A percentile compares a stretch with the other conserved stretches of the same genome.
Conservation (phyloP, 164 flowering plant genomes). For the Stephania cephalantha region DNA sequence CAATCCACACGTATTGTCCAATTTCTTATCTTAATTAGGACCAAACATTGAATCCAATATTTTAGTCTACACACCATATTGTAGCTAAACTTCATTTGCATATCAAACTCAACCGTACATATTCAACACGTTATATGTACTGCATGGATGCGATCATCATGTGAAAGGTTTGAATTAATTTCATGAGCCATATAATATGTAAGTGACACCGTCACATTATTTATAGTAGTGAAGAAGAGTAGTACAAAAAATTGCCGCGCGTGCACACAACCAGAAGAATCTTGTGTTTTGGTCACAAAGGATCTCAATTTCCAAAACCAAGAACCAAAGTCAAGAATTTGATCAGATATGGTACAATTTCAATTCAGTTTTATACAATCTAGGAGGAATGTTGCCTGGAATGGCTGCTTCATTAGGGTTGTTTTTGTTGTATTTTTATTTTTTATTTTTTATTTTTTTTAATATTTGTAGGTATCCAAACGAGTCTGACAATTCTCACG, state of each 20-base stretch:
- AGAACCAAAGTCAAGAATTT: neutral
- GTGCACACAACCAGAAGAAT: neutral
- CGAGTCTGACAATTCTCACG: too few relatives aligned
- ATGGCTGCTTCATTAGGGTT: neutral
- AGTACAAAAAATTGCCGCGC: neutral
- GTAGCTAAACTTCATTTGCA: neutral
- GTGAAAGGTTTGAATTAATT: neutral
- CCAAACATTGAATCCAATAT: neutral
- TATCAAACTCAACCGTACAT: neutral
- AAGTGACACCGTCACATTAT: too few relatives aligned
- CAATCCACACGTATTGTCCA: too few relatives aligned
- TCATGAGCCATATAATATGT: too few relatives aligned
- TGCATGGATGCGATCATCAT: neutral
- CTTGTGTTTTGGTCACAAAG: neutral
- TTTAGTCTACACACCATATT: neutral
- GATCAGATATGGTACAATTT: neutral
- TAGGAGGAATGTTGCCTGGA: neutral
- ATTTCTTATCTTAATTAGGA: too few relatives aligned
- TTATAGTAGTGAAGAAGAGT: neutral
- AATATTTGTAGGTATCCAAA: too few relatives aligned
- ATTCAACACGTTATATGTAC: too few relatives aligned
- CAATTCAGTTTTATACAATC: neutral
- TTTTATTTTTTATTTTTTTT: neutral
- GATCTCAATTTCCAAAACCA: neutral
- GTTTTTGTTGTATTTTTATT: neutral